Evolutionary conservation across 177 flowering plant species (phyloP).

Genomic region (Vitis hybrid): DNA sequence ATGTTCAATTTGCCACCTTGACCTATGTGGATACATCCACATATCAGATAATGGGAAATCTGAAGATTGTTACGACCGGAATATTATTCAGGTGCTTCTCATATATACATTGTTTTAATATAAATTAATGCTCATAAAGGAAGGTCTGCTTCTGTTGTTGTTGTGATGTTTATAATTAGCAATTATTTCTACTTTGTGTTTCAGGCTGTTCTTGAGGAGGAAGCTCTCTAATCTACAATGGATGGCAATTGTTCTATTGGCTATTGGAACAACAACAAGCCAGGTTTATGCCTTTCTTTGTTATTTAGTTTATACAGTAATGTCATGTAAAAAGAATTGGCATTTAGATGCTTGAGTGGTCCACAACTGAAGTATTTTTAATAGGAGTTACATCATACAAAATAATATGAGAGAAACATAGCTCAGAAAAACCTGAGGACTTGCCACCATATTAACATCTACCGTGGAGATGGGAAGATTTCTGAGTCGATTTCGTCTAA

Average conservation of each 20-base stretch:
- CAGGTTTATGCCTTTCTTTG: slow-evolving; percentile 49
- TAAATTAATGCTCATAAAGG: neutral
- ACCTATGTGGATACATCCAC: slow-evolving; percentile 90
- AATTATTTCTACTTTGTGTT: slow-evolving; percentile 9
- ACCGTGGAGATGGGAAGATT: no score
- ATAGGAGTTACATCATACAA: no score
- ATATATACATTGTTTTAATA: neutral
- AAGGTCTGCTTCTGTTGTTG: neutral
- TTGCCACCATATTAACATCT: no score
- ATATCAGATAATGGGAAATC: slow-evolving; percentile 96
- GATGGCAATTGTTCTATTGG: slow-evolving; percentile 91
- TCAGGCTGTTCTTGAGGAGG: slow-evolving; percentile 74
- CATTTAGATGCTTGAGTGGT: neutral
- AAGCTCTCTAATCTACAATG: slow-evolving; percentile 89
- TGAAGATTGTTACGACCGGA: slow-evolving; percentile 93
- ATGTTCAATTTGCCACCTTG: slow-evolving; percentile 86
- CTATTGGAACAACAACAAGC: slow-evolving; percentile 97
- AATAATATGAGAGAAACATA: no score
- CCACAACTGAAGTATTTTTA: no score
- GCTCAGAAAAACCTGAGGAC: no score
- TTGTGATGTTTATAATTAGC: neutral
- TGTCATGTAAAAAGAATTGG: neutral
- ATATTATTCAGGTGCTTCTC: slow-evolving; percentile 79
- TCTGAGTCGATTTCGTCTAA: no score
- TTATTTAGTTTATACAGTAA: neutral